Evolutionary conservation across 164 flowering plant species (phyloP).

Genomic region (Umbilicus rupestris): DNA sequence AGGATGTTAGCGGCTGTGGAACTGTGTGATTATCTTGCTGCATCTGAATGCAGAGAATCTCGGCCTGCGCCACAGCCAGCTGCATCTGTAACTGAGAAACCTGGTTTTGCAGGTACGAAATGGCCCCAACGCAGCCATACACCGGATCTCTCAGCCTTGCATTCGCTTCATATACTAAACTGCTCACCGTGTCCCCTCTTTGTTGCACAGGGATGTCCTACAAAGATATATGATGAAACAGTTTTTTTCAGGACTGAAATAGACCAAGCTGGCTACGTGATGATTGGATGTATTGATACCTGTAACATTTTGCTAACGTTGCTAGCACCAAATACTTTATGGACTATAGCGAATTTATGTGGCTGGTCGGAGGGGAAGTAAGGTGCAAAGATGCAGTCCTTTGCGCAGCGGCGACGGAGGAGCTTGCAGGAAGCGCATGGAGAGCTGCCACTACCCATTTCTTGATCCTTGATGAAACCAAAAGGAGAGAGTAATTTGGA

Average conservation of each 20-base stretch:
- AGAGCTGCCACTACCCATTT: conserved; percentile 24
- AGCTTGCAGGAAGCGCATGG: conserved; percentile 44
- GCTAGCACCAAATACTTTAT: conserved; percentile 45
- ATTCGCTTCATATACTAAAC: conserved; percentile 62
- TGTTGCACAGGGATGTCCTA: conserved; percentile 58
- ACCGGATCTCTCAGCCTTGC: conserved; percentile 62
- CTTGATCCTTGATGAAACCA: not conserved
- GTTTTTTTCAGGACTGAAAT: not conserved
- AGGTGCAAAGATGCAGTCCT: conserved; percentile 39
- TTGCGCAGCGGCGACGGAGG: conserved; percentile 33
- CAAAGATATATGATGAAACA: not conserved
- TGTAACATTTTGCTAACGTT: conserved; percentile 41
- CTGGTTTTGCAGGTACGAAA: conserved; percentile 63
- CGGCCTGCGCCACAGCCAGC: conserved; percentile 69
- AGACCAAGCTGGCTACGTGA: no score
- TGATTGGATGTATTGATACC: conserved; percentile 15
- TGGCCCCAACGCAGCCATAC: conserved; percentile 74
- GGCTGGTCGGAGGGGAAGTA: conserved; percentile 39
- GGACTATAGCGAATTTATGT: conserved; percentile 38
- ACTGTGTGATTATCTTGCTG: conserved; percentile 30
- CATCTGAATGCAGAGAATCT: conserved; percentile 76
- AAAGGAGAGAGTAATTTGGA: not conserved
- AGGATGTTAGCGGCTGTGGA: not conserved
- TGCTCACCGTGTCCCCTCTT: conserved; percentile 61
- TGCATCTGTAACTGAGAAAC: conserved; percentile 70